Evolutionary conservation across 2,329 filamentous ascomycete genomes (phyloP).

Genomic region (Dothistroma septosporum): DNA sequence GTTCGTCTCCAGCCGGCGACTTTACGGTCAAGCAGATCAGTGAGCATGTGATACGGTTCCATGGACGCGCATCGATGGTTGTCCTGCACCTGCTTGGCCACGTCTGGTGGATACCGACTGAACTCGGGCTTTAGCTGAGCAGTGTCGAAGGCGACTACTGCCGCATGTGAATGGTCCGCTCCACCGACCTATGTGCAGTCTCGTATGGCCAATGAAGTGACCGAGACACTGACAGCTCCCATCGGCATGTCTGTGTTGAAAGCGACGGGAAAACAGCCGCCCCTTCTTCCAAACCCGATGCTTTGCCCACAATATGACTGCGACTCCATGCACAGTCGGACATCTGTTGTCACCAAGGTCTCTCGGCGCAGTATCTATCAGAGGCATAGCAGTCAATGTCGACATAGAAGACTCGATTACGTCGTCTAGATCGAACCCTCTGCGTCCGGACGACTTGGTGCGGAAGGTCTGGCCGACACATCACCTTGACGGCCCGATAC

Average conservation of each 20-base stretch:
- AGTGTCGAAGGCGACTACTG: constrained; percentile 33
- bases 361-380: constrained; percentile 45
- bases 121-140: constrained; percentile 33
- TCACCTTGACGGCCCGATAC: constrained; percentile 42
- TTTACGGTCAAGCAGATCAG: constrained; percentile 30
- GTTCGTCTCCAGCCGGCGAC: constrained; percentile 31
- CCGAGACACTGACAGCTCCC: constrained; percentile 21
- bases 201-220: constrained; percentile 29
- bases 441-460: constrained; percentile 45
- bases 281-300: constrained; percentile 19
- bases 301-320: constrained; percentile 16
- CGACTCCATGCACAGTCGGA: constrained; percentile 39
- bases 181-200: constrained; percentile 34
- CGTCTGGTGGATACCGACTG: constrained; percentile 32
- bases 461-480: constrained; percentile 49
- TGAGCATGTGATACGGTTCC: constrained; percentile 32
- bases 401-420: constrained; percentile 42
- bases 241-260: constrained; percentile 17
- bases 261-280: constrained; percentile 22
- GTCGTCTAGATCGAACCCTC: constrained; percentile 32
- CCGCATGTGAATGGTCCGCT: constrained; percentile 34
- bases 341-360: constrained; percentile 54
- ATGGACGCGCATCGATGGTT: constrained; percentile 29
- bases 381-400: constrained; percentile 54
- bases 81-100: constrained; percentile 27